phyloP scores from a whole-genome alignment of 805 yeast species.

The Dipodascus albidus region DNA sequence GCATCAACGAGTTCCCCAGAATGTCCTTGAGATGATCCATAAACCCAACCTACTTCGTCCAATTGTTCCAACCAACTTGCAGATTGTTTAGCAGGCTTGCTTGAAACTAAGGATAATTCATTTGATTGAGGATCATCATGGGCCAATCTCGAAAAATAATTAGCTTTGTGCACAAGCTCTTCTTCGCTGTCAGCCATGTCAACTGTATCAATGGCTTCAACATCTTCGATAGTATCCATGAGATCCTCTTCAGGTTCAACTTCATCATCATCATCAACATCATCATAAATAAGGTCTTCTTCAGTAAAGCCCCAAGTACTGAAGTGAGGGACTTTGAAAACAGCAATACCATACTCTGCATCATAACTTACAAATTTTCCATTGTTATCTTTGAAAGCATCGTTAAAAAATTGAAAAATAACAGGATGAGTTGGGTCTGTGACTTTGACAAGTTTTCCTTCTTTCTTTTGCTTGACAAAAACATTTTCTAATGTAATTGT shows the following conservation, averaged over 20 bases:
- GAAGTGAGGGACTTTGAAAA: slow-evolving; percentile 79
- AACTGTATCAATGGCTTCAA: slow-evolving; percentile 3
- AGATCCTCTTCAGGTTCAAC: slow-evolving; percentile 34
- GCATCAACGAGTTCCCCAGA: slow-evolving; percentile 23
- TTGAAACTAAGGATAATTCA: not conserved
- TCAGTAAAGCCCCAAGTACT: slow-evolving; percentile 77
- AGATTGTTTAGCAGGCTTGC: not conserved
- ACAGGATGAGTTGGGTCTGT: slow-evolving; percentile 57
- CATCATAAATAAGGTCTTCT: slow-evolving; percentile 12
- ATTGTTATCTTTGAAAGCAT: slow-evolving; percentile 45
- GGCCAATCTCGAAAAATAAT: not conserved
- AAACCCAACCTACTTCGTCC: not conserved
- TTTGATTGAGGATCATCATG: not conserved
- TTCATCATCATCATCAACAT: slow-evolving; percentile 37
- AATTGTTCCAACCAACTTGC: not conserved
- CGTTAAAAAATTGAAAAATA: slow-evolving; percentile 34
- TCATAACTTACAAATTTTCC: slow-evolving; percentile 75
- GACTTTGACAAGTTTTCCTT: slow-evolving; percentile 53
- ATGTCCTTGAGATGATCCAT: not conserved
- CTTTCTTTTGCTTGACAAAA: slow-evolving; percentile 54
- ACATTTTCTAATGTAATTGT: slow-evolving; percentile 64
- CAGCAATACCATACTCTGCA: slow-evolving; percentile 64
- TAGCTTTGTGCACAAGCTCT: not conserved
- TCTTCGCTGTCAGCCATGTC: slow-evolving; percentile 29
- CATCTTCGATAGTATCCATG: slow-evolving; percentile 8